These are phyloP conservation scores for Dioscorea dumetorum DNA, from an alignment of 106 monocot genomes.

Conservation along the genomic window DNA sequence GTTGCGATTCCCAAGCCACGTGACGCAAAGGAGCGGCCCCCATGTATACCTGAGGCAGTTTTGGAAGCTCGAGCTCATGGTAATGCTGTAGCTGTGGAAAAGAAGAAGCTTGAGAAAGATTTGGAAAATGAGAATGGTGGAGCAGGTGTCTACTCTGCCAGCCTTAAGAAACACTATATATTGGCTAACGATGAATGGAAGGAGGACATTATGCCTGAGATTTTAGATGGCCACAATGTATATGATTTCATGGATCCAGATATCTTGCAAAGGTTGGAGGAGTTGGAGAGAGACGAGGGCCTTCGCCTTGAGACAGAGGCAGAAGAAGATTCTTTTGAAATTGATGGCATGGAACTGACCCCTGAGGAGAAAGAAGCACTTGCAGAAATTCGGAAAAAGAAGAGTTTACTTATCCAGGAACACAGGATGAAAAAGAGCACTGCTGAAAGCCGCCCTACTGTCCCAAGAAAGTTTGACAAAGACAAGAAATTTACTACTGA, in stretches of 20 bases:
- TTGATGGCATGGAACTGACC: conserved; percentile 54
- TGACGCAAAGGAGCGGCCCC: conserved; percentile 79
- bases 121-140: conserved; percentile 92
- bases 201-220: conserved; percentile 89
- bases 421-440: conserved; percentile 95
- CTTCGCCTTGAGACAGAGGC: conserved; percentile 44
- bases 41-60: conserved; percentile 81
- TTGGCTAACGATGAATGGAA: conserved; percentile 90
- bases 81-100: conserved; percentile 33
- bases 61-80: conserved; percentile 58
- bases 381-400: conserved; percentile 72
- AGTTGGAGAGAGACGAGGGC: conserved; percentile 92
- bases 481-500: conserved; percentile 67
- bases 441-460: conserved; percentile 83
- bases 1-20: conserved; percentile 90
- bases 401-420: conserved; percentile 72
- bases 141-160: conserved; percentile 97
- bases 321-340: conserved; percentile 53
- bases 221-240: conserved; percentile 93
- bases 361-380: conserved; percentile 64
- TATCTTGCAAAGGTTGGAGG: conserved; percentile 71
- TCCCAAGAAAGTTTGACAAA: conserved; percentile 84
- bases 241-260: conserved; percentile 87
- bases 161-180: conserved; percentile 76
- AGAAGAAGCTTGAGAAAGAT: conserved; percentile 81